These are phyloP conservation scores for Podospora tetraspora DNA, from an alignment of 495 filamentous ascomycete species.

Conservation along the genomic window DNA sequence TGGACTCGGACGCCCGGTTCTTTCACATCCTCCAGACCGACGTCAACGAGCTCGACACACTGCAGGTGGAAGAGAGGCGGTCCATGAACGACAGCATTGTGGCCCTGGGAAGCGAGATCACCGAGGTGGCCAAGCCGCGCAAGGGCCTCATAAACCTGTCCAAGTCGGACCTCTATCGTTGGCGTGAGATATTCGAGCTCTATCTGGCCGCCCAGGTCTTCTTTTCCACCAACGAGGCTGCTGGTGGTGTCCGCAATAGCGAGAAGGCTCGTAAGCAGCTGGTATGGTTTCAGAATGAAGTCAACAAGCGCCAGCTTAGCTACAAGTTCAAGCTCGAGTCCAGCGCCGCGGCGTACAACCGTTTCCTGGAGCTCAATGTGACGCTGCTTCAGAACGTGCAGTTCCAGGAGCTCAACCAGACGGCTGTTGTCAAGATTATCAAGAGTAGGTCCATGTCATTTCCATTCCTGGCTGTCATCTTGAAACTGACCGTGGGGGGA, in stretches of 20 bases:
- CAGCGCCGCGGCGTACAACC: conserved; percentile 50
- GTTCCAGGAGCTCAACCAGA: conserved; percentile 69
- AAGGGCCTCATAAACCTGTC: conserved; percentile 35
- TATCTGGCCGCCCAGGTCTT: conserved; percentile 68
- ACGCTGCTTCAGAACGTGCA: conserved; percentile 58
- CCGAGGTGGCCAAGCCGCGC: conserved; percentile 52
- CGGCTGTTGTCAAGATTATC: conserved; percentile 66
- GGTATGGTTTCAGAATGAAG: conserved; percentile 54
- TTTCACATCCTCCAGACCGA: conserved; percentile 60
- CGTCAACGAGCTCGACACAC: conserved; percentile 52
- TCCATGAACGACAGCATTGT: conserved; percentile 50
- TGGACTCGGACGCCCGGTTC: conserved; percentile 62
- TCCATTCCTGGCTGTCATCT: not conserved
- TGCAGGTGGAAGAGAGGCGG: conserved; percentile 54
- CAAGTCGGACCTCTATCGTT: conserved; percentile 61
- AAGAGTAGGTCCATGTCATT: conserved; percentile 52
- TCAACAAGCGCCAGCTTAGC: conserved; percentile 46
- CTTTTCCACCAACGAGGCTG: conserved; percentile 60
- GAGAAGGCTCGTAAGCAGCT: conserved; percentile 50
- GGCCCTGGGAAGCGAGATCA: conserved; percentile 50
- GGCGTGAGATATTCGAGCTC: conserved; percentile 67
- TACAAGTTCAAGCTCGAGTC: conserved; percentile 54
- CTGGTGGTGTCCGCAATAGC: conserved; percentile 53
- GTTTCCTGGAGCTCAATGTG: conserved; percentile 61
- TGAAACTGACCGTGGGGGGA: not conserved